Conservation (phyloP, 768 basidiomycete species). For the Lanmaoa pseudosensibilis region DNA sequence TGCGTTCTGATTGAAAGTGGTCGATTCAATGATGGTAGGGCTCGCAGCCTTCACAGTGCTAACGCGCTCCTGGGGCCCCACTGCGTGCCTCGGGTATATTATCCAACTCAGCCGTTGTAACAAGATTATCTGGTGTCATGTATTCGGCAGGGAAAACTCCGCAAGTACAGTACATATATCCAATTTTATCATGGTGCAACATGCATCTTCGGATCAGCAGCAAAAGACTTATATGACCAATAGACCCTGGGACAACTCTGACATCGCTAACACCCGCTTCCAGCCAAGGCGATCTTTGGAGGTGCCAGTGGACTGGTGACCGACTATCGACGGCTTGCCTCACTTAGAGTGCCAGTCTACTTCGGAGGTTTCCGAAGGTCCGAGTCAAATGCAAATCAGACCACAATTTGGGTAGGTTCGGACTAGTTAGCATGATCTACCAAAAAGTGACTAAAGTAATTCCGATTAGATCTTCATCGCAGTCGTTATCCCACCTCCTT, state of each 20-base stretch:
- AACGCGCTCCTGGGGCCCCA: background rate
- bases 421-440: slow-evolving; percentile 6
- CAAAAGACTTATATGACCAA: background rate
- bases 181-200: background rate
- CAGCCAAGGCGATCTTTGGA: too few relatives aligned
- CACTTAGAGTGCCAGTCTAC: too few relatives aligned
- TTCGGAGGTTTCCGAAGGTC: too few relatives aligned
- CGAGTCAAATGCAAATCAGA: too few relatives aligned
- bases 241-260: background rate
- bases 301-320: too few relatives aligned
- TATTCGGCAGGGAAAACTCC: background rate
- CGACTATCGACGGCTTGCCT: too few relatives aligned
- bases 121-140: background rate
- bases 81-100: background rate
- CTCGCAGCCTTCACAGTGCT: background rate
- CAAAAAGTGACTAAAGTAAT: background rate
- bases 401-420: too few relatives aligned
- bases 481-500: background rate
- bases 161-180: background rate
- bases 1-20: background rate
- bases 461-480: slow-evolving; percentile 15
- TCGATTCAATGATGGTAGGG: background rate
- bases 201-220: background rate
- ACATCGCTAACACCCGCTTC: background rate
- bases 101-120: background rate